Evolutionary conservation across 208 protist genomes (phyloP), one percentile per base, ranked within the genome.

Genomic region (Leishmania amazonensis): DNA sequence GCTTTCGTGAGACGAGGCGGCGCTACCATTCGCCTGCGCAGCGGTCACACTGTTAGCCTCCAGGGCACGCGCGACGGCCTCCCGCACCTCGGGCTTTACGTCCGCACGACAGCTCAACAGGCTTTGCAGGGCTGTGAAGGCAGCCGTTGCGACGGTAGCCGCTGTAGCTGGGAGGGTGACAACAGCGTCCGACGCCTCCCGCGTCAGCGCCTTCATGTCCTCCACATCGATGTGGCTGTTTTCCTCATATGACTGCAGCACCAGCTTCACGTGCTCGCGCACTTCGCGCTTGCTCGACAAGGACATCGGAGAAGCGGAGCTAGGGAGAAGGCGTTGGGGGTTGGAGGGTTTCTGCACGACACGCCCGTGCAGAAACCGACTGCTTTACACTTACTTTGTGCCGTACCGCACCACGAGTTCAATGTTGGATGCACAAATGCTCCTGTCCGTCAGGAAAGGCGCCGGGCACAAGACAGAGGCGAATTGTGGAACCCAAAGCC

Each of bases 221-320:
- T 94, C 91, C n/a, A 84, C 73, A 70, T 95, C 91, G 68, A 96
- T 90, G 68, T 86, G 51, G 58, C 84, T 80, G 1, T 84, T 87
- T 28, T 88, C 85, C 11, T 90, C 85, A 76, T 88, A 89, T 38
- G 79, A 28, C 77, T 94, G 85, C 15, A 96, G 89, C 9, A 87
- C 51, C 5, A 79, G 64, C 83, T 94, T 94, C 31, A 90, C 83
- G 45, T 85, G 83, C 76, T 95, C 86, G n/a, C 90, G 93, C 75
- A 95, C 93, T 42, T 95, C 93, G 21, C 93, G 89, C 65, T 95
- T 94, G 81, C 88, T 94, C 0, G 79, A 80, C 40, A 91, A 83
- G 1, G 81, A 90, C 81, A 87, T 83, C 42, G 19, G 73, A 76
- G 31, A 62, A 8, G 51, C 42, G 71, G 24, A 8, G 47, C 53